These are phyloP conservation scores for Gypsophila paniculata DNA, from an alignment of 179 eudicot species.

Conservation along the genomic window DNA sequence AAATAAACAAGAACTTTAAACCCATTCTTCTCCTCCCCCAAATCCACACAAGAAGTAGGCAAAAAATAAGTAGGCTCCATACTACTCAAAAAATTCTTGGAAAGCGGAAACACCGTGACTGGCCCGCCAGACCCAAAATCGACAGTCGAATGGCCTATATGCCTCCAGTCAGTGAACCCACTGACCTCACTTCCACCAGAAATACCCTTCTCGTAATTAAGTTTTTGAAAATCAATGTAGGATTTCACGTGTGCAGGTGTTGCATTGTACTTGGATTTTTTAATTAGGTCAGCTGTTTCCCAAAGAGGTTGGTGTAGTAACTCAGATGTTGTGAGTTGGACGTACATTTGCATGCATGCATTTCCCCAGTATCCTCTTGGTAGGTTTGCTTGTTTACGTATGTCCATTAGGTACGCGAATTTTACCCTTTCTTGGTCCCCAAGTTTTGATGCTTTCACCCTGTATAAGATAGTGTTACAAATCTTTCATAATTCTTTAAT, in stretches of 20 bases:
- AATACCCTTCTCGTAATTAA: slow-evolving; percentile 44
- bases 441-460: slow-evolving; percentile 49
- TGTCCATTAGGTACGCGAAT: slow-evolving; percentile 51
- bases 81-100: slow-evolving; percentile 51
- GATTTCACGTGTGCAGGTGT: slow-evolving; percentile 52
- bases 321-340: slow-evolving; percentile 37
- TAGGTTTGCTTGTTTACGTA: slow-evolving; percentile 48
- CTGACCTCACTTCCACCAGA: slow-evolving; percentile 49
- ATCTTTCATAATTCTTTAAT: no score
- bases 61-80: slow-evolving; percentile 58
- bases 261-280: slow-evolving; percentile 50
- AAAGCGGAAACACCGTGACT: slow-evolving; percentile 54
- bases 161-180: slow-evolving; percentile 76
- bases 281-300: slow-evolving; percentile 51
- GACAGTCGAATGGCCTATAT: slow-evolving; percentile 64
- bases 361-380: slow-evolving; percentile 76
- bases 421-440: slow-evolving; percentile 43
- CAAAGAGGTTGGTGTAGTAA: slow-evolving; percentile 47
- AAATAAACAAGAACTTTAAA: slow-evolving; percentile 47
- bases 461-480: no score
- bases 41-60: slow-evolving; percentile 39
- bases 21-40: slow-evolving; percentile 39
- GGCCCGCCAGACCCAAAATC: slow-evolving; percentile 81
- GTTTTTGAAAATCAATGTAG: slow-evolving; percentile 56
- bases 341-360: slow-evolving; percentile 60